These are phyloP conservation scores for Solanum megistacrolobum DNA, from an alignment of 257 asterid species.

Conservation along the genomic window DNA sequence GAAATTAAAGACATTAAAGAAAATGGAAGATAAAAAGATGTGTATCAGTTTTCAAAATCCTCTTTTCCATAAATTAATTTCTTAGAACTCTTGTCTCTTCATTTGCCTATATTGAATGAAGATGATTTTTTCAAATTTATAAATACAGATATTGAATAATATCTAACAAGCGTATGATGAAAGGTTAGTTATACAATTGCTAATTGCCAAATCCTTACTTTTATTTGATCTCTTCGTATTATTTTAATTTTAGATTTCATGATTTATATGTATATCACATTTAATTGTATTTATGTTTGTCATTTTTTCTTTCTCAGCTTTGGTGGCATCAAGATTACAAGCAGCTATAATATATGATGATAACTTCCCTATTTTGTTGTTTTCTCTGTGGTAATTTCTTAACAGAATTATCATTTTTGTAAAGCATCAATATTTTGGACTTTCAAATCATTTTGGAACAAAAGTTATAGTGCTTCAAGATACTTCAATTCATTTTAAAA, in stretches of 20 bases:
- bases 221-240: not conserved
- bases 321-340: not conserved
- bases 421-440: too few species aligned
- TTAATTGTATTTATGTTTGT: not conserved
- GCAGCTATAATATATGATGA: not conserved
- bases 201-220: not conserved
- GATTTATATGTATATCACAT: not conserved
- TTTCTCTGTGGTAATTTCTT: not conserved
- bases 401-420: not conserved
- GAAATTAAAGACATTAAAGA: too few species aligned
- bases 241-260: not conserved
- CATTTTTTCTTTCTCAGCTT: not conserved
- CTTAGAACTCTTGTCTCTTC: too few species aligned
- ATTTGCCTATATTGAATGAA: too few species aligned
- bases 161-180: not conserved
- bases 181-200: not conserved
- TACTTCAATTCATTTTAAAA: too few species aligned
- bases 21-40: too few species aligned
- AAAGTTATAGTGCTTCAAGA: too few species aligned
- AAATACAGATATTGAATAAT: too few species aligned
- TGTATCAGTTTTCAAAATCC: too few species aligned
- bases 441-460: too few species aligned
- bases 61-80: too few species aligned
- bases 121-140: too few species aligned
- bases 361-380: not conserved